A percentile compares a stretch with the other conserved stretches of the same genome.
phyloP scores from a whole-genome alignment of 1,284 basidiomycete genomes.

The Wallemia mellicola region DNA sequence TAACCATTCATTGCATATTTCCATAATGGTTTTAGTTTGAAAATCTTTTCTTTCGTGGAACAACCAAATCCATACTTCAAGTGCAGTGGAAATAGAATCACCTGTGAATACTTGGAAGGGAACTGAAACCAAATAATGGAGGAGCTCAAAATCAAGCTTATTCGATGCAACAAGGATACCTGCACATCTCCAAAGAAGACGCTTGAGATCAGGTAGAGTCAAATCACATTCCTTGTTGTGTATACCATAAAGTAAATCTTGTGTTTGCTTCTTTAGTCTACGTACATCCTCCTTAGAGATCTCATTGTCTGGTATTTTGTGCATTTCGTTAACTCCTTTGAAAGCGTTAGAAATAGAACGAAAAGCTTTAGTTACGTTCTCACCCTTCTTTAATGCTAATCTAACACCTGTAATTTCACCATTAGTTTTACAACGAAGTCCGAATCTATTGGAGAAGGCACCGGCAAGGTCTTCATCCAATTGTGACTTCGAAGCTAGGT shows the following conservation, averaged over 20 bases:
- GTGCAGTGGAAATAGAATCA: conserved; percentile 49
- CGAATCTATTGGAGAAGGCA: conserved; percentile 8
- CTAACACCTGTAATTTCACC: conserved; percentile 61
- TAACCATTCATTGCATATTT: conserved; percentile 65
- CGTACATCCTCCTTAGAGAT: conserved; percentile 29
- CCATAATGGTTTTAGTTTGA: conserved; percentile 46
- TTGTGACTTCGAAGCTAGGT: background rate
- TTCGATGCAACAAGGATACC: conserved; percentile 38
- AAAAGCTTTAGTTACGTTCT: conserved; percentile 1
- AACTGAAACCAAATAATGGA: conserved; percentile 61
- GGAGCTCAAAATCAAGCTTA: conserved; percentile 53
- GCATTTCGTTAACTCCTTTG: conserved; percentile 23
- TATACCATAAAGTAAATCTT: conserved; percentile 33
- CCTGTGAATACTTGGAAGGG: conserved; percentile 77
- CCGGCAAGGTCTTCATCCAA: conserved; percentile 11
- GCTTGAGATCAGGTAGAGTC: conserved; percentile 47
- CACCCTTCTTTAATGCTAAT: conserved; percentile 21
- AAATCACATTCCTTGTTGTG: conserved; percentile 35
- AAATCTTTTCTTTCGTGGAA: conserved; percentile 55
- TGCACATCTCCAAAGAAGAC: conserved; percentile 62
- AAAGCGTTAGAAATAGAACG: background rate
- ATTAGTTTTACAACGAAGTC: conserved; percentile 1
- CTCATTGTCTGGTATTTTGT: conserved; percentile 28
- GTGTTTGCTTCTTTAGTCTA: conserved; percentile 38
- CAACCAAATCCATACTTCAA: conserved; percentile 92